phyloP scores from a whole-genome alignment of 768 basidiomycete genomes.

The Crucibulum laeve region DNA sequence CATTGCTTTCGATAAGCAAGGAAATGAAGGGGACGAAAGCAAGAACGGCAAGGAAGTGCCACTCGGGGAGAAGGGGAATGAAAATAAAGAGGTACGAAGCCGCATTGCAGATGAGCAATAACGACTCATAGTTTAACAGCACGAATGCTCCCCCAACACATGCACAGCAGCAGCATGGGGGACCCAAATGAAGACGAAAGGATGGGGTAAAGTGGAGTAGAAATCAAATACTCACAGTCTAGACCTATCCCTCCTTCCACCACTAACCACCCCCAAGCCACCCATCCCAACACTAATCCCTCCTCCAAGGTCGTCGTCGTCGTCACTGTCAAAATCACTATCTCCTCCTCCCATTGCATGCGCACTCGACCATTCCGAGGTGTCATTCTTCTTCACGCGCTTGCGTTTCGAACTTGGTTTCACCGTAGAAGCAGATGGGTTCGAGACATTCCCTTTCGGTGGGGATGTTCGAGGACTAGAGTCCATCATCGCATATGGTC shows the following conservation, averaged over 20 bases:
- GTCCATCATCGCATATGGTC: background rate
- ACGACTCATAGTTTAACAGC: background rate
- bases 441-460: background rate
- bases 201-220: conserved; percentile 3
- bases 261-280: conserved; percentile 34
- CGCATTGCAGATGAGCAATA: background rate
- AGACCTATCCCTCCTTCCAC: conserved; percentile 20
- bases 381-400: conserved; percentile 20
- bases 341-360: conserved; percentile 16
- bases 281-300: conserved; percentile 44
- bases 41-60: no score
- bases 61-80: background rate
- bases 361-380: conserved; percentile 12
- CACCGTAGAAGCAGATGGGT: background rate
- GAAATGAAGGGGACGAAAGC: background rate
- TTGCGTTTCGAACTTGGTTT: conserved; percentile 17
- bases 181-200: conserved; percentile 1
- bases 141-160: no score
- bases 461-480: background rate
- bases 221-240: conserved; percentile 31
- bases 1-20: background rate
- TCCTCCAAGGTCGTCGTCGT: conserved; percentile 27
- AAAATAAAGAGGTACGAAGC: background rate
- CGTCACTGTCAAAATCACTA: conserved; percentile 37
- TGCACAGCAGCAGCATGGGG: no score